Evolutionary conservation across 2,329 filamentous ascomycete genomes (phyloP), one percentile per base, ranked within the genome.

Genomic region (Rhinocladiella similis): DNA sequence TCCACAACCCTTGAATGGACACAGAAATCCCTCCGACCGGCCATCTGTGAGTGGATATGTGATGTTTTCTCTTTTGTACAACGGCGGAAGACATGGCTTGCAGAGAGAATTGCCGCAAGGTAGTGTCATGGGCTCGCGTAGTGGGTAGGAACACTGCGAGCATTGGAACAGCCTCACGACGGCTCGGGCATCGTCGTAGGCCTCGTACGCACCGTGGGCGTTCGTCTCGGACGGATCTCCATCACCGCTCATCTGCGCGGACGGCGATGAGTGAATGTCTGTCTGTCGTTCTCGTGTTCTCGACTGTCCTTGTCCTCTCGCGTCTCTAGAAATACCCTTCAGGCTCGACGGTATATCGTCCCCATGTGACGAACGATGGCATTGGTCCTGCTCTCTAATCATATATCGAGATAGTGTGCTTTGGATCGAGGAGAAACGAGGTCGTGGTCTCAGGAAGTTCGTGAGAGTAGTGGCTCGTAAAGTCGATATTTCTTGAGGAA

Each of bases 71-170:
- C 91, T 83, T 14, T 79, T 70, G 65, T 87, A 82, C 2, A 85
- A 74, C 46, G 82, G 73, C 1, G 91, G 91, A 1, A 96, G 73
- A 71, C 92, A 97, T 48, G 72, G 71, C 66, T 82, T 85, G 74
- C 92, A 97, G 10, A 96, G 72, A 10, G 86, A 87, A 67, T 87
- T 84, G 25, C 91, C 91, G 69, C 92, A 97, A 4, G 91, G 91
- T 3, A 96, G 76, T 0, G 89, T 89, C 54, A 91, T 80, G 4
- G 91, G 89, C 7, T 83, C 78, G 45, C 74, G 78, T 27, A 94
- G 76, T 1, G 88, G 86, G 42, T 76, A 77, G 3, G 86, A 89
- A 71, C 92, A 96, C 60, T 82, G 75, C 10, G 81, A 81, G 69
- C 92, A 97, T 73, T 95, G 90, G 51, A 94, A 80, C 39, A 94